Evolutionary conservation across 441 rosid genomes (phyloP).

Genomic region (Hura crepitans): DNA sequence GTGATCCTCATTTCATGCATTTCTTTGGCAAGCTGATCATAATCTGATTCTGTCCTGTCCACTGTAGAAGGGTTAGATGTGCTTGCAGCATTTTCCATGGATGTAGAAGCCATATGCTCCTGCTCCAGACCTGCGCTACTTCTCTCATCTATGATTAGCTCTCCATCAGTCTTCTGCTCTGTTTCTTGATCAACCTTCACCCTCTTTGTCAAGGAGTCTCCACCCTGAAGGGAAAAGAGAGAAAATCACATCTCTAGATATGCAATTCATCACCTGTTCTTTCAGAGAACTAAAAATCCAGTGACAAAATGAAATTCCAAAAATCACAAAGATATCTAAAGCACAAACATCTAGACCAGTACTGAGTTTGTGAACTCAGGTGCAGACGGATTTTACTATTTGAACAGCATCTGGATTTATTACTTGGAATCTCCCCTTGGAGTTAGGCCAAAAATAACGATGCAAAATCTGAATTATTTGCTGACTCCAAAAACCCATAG

Average conservation of each 20-base stretch:
- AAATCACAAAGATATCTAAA: background rate
- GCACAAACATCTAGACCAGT: background rate
- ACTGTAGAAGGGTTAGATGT: conserved; percentile 39
- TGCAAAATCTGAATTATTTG: conserved; percentile 6
- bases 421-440: conserved; percentile 13
- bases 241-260: background rate
- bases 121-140: conserved; percentile 43
- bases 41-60: conserved; percentile 33
- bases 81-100: conserved; percentile 49
- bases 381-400: background rate
- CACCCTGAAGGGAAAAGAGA: conserved; percentile 45
- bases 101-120: conserved; percentile 46
- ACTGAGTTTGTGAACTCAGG: background rate
- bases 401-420: background rate
- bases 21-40: conserved; percentile 60
- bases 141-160: conserved; percentile 44
- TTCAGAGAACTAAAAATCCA: too few species aligned
- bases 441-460: conserved; percentile 4
- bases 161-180: conserved; percentile 30
- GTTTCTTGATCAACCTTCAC: conserved; percentile 64
- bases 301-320: background rate
- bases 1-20: conserved; percentile 58
- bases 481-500: conserved; percentile 13
- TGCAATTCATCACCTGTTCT: conserved; percentile 13
- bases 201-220: conserved; percentile 67